Percentiles rank a stretch among this genome's conserved stretches.
Evolutionary conservation across 2,329 filamentous ascomycete genomes (phyloP).

Genomic region (Tolypocladium ovalisporum): DNA sequence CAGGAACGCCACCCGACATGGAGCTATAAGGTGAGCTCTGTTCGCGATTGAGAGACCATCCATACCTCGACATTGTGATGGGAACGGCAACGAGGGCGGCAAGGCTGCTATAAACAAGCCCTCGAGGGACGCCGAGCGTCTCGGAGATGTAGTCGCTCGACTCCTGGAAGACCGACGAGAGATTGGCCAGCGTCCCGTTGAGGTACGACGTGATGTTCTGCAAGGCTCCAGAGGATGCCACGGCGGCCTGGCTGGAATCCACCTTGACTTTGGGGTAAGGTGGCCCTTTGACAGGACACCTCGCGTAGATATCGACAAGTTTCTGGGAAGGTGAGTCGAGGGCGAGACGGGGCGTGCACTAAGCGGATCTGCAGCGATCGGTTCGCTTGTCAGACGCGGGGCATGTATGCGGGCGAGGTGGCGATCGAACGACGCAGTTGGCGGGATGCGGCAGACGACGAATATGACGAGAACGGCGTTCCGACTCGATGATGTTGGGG

Average conservation of each 20-base stretch:
- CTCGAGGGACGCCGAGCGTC: constrained; percentile 37
- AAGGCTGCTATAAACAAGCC: constrained; percentile 38
- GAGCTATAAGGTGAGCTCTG: constrained; percentile 42
- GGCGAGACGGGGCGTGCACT: neutral
- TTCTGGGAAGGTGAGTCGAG: neutral
- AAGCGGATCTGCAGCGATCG: neutral
- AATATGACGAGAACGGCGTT: neutral
- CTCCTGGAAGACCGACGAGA: constrained; percentile 35
- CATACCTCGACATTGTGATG: constrained; percentile 44
- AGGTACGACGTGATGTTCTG: constrained; percentile 50
- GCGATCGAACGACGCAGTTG: neutral
- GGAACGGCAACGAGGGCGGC: constrained; percentile 37
- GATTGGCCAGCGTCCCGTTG: constrained; percentile 37
- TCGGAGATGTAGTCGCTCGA: constrained; percentile 41
- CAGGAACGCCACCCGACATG: constrained; percentile 36
- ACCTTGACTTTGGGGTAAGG: constrained; percentile 40
- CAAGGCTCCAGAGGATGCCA: constrained; percentile 54
- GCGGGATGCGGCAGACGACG: neutral
- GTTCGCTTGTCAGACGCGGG: neutral
- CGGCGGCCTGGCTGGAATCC: constrained; percentile 46
- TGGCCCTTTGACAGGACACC: constrained; percentile 24
- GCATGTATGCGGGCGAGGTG: neutral
- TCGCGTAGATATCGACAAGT: neutral
- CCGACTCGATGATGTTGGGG: neutral
- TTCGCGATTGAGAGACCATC: constrained; percentile 34